Evolutionary conservation across 225 moss, liverwort and hornwort genomes (phyloP), one percentile per base, ranked within the genome.

Genomic region (Marchantia polymorpha): DNA sequence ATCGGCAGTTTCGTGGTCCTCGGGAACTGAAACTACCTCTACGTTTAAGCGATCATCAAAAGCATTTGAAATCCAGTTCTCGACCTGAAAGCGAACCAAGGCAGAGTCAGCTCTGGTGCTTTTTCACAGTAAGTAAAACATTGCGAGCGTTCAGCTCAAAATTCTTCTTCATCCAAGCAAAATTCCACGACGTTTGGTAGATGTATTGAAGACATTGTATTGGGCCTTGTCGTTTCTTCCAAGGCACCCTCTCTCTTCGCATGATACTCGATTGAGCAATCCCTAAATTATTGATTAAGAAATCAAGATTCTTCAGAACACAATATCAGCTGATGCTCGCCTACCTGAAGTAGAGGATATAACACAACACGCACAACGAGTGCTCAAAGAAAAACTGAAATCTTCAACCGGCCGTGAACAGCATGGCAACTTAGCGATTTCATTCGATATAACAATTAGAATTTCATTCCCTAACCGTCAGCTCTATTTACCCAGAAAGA

Each of bases 1-100:
- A 84, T 97, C 97, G 8, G 97, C 97, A 15, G 93, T 93, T 78
- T 93, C 93, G 22, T 78, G 86, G 71, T 97, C 97, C 73, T 97
- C 97, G 1, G 94, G 90, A 14, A 93, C 97, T 25, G 92, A 85
- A 74, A 90, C 88, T 74, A 97, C 97, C 86, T 93, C 92, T 9
- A 92, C 93, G 54, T 79, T 86, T 63, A 97, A 85, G 27, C 94
- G 93, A 85, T 94, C 97, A 65, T 91, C 89, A 64, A 91, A 93
- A 25, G 93, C 91, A 61, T 92, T 93, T 73, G 93, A 83, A 48
- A 97, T 91, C 93, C 94, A 97, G 75, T 90, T 92, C 17, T 91
- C 88, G 12, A 97, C 87, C 80, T 89, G 84, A 73, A 86, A 64
- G 12, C 11, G 53, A 49, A 20, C 19, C 48, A 48, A 8, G 27